phyloP scores from a whole-genome alignment of 257 asterid species.

The Ajuga chamaepitys region DNA sequence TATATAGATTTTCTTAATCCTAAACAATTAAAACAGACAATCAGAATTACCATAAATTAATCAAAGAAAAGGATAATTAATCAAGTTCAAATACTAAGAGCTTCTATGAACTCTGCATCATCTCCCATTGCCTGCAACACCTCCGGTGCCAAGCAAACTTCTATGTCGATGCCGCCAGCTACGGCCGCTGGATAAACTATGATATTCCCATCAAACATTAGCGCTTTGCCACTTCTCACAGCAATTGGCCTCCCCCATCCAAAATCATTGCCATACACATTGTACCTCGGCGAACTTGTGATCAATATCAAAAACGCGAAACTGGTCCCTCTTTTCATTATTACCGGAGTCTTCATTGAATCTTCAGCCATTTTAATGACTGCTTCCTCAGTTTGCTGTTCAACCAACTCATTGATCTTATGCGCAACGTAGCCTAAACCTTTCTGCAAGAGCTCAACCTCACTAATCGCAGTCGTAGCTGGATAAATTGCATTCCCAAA shows the following conservation, averaged over 20 bases:
- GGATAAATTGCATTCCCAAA: slow-evolving; percentile 28
- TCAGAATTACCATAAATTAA: too few species aligned
- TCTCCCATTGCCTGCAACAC: slow-evolving; percentile 23
- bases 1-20: too few species aligned
- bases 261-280: slow-evolving; percentile 41
- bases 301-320: not conserved
- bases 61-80: too few species aligned
- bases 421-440: slow-evolving; percentile 25
- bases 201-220: slow-evolving; percentile 34
- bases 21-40: too few species aligned
- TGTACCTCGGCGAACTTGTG: slow-evolving; percentile 40
- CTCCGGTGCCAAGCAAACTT: slow-evolving; percentile 29
- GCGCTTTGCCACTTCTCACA: slow-evolving; percentile 32
- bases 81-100: not conserved
- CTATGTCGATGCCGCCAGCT: slow-evolving; percentile 37
- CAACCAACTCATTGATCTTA: slow-evolving; percentile 19
- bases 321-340: not conserved
- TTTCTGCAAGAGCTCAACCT: not conserved
- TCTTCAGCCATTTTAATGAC: not conserved
- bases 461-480: not conserved
- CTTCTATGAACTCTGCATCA: slow-evolving; percentile 35
- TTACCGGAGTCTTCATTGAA: slow-evolving; percentile 4
- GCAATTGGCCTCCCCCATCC: slow-evolving; percentile 53
- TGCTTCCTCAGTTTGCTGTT: slow-evolving; percentile 15
- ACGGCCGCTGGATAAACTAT: slow-evolving; percentile 26